A percentile compares a stretch with the other conserved stretches of the same genome.
Conservation (phyloP, 2,329 filamentous ascomycete genomes). For the Aureobasidium sp. region DNA sequence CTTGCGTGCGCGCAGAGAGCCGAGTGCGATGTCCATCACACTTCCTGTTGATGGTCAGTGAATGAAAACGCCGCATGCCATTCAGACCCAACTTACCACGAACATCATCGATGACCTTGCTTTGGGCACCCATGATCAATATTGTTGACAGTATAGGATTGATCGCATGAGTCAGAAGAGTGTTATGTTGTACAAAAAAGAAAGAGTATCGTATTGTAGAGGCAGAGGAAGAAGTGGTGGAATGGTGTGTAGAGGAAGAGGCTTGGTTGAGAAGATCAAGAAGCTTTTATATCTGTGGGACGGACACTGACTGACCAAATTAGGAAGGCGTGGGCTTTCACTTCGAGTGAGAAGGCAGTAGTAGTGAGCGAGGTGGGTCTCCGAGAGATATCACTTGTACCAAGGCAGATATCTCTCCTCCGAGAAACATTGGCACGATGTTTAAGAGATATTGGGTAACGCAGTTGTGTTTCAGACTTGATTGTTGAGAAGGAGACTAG, state of each 20-base stretch:
- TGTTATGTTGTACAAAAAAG: not conserved
- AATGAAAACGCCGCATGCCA: too few species aligned
- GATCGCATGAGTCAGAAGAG: not conserved
- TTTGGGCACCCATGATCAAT: not conserved
- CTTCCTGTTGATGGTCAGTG: not conserved
- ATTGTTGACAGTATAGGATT: too few species aligned
- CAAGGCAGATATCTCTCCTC: not conserved
- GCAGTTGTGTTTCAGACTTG: not conserved
- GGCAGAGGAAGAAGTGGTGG: not conserved
- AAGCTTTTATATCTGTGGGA: not conserved
- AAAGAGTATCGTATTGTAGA: not conserved
- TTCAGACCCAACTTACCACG: not conserved
- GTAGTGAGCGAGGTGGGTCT: not conserved
- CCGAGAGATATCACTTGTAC: not conserved
- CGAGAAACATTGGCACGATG: not conserved
- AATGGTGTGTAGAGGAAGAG: constrained; percentile 1
- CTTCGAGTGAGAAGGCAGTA: not conserved
- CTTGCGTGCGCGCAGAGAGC: not conserved
- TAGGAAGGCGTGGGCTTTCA: not conserved
- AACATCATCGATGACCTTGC: not conserved
- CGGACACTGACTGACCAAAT: not conserved
- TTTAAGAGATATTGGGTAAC: not conserved
- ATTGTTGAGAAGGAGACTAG: not conserved
- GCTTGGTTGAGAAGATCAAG: not conserved
- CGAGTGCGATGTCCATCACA: constrained; percentile 7